A percentile compares a stretch with the other conserved stretches of the same genome.
These are phyloP conservation scores for Starmerella apis DNA, from an alignment of 805 yeast species.

Conservation along the genomic window DNA sequence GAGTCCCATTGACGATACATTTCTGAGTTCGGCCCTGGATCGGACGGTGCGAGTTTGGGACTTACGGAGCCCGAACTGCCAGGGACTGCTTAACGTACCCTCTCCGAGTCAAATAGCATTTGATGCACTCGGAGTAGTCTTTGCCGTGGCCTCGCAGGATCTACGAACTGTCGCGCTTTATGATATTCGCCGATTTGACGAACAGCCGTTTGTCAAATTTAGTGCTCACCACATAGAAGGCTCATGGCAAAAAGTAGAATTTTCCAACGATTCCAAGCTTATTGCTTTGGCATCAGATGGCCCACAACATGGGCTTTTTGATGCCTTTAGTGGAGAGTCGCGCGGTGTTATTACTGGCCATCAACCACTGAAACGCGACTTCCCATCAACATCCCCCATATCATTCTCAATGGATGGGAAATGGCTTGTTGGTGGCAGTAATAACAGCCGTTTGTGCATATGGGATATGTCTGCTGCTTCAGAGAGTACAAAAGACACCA, in stretches of 20 bases:
- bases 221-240: conserved; percentile 32
- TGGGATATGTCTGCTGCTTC: conserved; percentile 38
- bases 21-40: conserved; percentile 63
- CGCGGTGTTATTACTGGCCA: conserved; percentile 42
- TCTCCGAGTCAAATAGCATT: conserved; percentile 52
- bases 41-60: conserved; percentile 85
- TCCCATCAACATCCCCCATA: conserved; percentile 40
- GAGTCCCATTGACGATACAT: conserved; percentile 55
- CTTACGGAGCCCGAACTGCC: conserved; percentile 52
- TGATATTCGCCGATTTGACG: conserved; percentile 48
- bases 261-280: conserved; percentile 64
- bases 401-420: conserved; percentile 60
- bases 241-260: conserved; percentile 57
- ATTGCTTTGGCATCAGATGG: conserved; percentile 48
- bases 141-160: conserved; percentile 51
- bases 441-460: conserved; percentile 42
- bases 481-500: conserved; percentile 14
- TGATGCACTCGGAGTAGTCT: conserved; percentile 77
- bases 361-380: conserved; percentile 36
- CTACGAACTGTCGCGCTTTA: conserved; percentile 46
- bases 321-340: conserved; percentile 55
- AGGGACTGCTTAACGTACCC: conserved; percentile 49
- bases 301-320: conserved; percentile 51
- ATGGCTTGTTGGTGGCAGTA: conserved; percentile 50
- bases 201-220: conserved; percentile 45